phyloP scores from a whole-genome alignment of 176 grass and related monocot species.

The Eragrostis curvula region DNA sequence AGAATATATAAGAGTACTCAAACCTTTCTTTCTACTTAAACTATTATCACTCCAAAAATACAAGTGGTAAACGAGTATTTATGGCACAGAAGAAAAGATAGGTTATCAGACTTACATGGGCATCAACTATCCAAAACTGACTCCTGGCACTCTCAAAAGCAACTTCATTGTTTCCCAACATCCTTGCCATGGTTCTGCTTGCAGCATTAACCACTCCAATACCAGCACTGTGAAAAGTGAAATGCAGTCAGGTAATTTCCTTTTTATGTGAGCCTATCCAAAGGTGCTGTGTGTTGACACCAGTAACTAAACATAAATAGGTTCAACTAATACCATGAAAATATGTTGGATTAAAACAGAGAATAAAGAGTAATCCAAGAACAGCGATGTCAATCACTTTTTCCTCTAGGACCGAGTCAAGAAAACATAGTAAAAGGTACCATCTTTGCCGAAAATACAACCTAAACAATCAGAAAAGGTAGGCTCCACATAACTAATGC shows the following conservation, averaged over 20 bases:
- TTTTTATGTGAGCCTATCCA: slow-evolving; percentile 30
- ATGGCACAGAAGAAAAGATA: neutral
- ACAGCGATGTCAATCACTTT: neutral
- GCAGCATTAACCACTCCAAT: slow-evolving; percentile 97
- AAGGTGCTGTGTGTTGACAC: slow-evolving; percentile 3
- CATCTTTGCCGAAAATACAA: neutral
- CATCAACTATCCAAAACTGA: slow-evolving; percentile 99
- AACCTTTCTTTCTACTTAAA: neutral
- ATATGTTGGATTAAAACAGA: slow-evolving; percentile 8
- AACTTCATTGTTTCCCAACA: slow-evolving; percentile 85
- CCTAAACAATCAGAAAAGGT: neutral
- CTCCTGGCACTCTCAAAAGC: slow-evolving; percentile 97
- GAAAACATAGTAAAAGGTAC: neutral
- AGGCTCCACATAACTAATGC: neutral
- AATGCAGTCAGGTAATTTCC: slow-evolving; percentile 18
- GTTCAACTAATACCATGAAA: slow-evolving; percentile 6
- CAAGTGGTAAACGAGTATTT: neutral
- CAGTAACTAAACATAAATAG: neutral
- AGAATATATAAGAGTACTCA: slow-evolving; percentile 6
- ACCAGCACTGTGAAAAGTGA: slow-evolving; percentile 76
- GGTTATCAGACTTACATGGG: slow-evolving; percentile 54
- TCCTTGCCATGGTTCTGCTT: slow-evolving; percentile 96
- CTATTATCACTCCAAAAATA: slow-evolving; percentile 29
- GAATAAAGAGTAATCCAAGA: neutral
- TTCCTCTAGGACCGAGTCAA: neutral